Percentiles rank a stretch among this genome's conserved stretches.
Evolutionary conservation across 2,329 filamentous ascomycete species (phyloP).

Genomic region (Pseudogymnoascus sp.): DNA sequence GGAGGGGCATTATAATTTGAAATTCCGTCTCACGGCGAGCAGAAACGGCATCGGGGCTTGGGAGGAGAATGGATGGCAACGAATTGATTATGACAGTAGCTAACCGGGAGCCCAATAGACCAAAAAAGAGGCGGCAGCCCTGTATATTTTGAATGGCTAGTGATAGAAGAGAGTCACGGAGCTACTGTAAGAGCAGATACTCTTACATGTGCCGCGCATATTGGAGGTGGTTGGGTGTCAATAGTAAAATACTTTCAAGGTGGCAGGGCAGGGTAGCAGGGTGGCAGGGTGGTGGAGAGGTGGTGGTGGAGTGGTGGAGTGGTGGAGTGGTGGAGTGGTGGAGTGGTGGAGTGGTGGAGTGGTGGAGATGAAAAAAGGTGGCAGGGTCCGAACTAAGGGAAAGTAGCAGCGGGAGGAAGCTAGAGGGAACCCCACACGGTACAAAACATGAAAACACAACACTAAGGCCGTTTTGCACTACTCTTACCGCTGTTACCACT

Average conservation of each 20-base stretch:
- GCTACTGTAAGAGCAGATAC: background rate
- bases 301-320: no score
- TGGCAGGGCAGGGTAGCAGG: background rate
- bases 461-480: background rate
- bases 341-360: no score
- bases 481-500: background rate
- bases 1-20: slow-evolving; percentile 10
- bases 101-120: background rate
- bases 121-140: slow-evolving; percentile 4
- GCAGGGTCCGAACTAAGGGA: slow-evolving; percentile 1
- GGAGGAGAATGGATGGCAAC: background rate
- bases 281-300: background rate
- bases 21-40: background rate
- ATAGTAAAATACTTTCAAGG: background rate
- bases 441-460: background rate
- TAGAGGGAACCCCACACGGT: background rate
- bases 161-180: background rate
- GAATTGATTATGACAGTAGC: slow-evolving; percentile 6
- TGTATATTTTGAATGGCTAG: slow-evolving; percentile 5
- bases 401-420: background rate
- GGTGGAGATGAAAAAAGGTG: background rate
- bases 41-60: background rate
- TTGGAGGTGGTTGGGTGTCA: slow-evolving; percentile 1
- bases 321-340: no score
- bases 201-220: slow-evolving; percentile 4